Base-by-base conservation (phyloP, 1,284 basidiomycete species). In the Sanghuangporus weigelae region DNA sequence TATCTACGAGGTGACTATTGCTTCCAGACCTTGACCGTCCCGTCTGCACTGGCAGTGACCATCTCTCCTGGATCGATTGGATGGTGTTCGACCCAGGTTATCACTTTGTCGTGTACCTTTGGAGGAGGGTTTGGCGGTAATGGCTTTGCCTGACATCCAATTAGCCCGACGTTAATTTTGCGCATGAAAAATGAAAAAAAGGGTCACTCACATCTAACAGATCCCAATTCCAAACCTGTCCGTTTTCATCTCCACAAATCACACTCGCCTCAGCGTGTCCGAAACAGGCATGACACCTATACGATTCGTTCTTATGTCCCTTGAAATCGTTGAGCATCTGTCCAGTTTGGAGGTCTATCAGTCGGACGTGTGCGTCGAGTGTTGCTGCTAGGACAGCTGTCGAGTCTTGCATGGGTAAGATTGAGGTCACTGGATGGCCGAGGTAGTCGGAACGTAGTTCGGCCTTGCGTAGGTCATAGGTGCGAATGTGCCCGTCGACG, bases 391-490 rank as follows among this genome's bases (percentile, higher is more conserved):
- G 83, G 59, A 96, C 79, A 0, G 92, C 92, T 68, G 87, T 84
- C 56, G 81, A 77, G 74, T 96, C 86, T 69, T 85, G 77, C 14
- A 93, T 87, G 1, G 92, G 86, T 0, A 88, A 78, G 16, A 97
- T 81, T 5, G 91, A 89, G 0, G 92, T 91, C 40, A 98, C 89
- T 0, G 96, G 93, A 57, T 89, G 84, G 10, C 95, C 95, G 64
- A 99, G 84, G 69, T 88, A 95, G 74, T 99, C 97, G 55, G 89
- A 82, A 3, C 89, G 84, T 35, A 98, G 76, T 73, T 95, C 86
- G 23, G 97, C 97, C 78, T 90, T 93, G 54, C 96, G 87, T 38
- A 99, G 77, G 74, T 99, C 97, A 75, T 98, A 98, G 1, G 90
- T 92, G 23, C 97, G 85, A 39, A 98, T 86, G 69, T 90, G 82